Percentiles rank a stretch among this genome's conserved stretches.
Evolutionary conservation across 257 asterid species (phyloP).

Genomic region (Plantago ovata): DNA sequence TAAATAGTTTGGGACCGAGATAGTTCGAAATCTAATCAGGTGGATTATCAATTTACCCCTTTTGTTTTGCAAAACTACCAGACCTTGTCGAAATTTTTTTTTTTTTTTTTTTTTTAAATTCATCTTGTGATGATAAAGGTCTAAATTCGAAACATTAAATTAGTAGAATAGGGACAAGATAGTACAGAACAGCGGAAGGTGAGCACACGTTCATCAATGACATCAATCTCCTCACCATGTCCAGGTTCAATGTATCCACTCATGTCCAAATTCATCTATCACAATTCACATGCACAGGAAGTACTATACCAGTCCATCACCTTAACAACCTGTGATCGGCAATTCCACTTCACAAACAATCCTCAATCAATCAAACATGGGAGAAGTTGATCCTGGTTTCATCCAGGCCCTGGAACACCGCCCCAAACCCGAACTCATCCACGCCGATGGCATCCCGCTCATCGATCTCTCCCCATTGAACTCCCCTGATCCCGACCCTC

Average conservation of each 20-base stretch:
- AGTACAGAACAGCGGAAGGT: no score
- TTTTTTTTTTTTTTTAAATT: no score
- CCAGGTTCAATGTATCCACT: conserved; percentile 33
- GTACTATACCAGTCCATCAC: background rate
- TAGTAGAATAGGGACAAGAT: background rate
- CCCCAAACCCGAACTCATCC: conserved; percentile 35
- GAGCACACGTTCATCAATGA: background rate
- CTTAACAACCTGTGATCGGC: no score
- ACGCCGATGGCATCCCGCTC: conserved; percentile 35
- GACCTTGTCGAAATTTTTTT: no score
- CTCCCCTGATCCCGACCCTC: conserved; percentile 13
- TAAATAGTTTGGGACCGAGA: no score
- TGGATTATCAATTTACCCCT: no score
- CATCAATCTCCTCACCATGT: conserved; percentile 12
- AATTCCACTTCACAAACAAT: background rate
- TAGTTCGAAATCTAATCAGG: no score
- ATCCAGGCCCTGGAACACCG: conserved; percentile 48
- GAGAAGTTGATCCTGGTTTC: conserved; percentile 50
- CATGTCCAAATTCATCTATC: background rate
- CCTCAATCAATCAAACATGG: conserved; percentile 34
- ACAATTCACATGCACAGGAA: background rate
- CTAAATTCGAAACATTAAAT: no score
- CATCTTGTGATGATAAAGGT: no score
- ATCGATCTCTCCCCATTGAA: conserved; percentile 41
- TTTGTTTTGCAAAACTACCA: no score